A percentile compares a stretch with the other conserved stretches of the same genome.
phyloP scores from a whole-genome alignment of 495 filamentous ascomycete species.

The Tetracladium marchalianum region DNA sequence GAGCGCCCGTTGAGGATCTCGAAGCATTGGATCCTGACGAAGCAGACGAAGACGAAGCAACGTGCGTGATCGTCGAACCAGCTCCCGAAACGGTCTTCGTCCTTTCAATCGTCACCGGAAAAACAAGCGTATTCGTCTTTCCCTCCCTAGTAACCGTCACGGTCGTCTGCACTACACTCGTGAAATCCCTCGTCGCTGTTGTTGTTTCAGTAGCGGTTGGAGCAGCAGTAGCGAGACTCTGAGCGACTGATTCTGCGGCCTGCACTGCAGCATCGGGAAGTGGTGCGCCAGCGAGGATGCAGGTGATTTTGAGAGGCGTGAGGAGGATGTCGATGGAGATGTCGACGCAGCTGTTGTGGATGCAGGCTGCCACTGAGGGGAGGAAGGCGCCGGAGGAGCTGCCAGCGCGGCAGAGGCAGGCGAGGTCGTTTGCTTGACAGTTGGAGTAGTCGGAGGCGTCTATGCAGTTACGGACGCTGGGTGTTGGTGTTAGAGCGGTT shows the following conservation, averaged over 20 bases:
- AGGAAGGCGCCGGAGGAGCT: slow-evolving; percentile 20
- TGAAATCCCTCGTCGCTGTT: not conserved
- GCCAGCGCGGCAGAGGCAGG: slow-evolving; percentile 25
- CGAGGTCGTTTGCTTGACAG: slow-evolving; percentile 21
- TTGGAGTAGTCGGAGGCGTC: slow-evolving; percentile 18
- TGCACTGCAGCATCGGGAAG: slow-evolving; percentile 9
- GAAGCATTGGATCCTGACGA: too few species aligned
- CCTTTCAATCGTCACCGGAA: slow-evolving; percentile 5
- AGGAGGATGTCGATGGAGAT: slow-evolving; percentile 21
- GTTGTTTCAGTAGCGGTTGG: slow-evolving; percentile 7
- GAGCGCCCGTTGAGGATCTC: not conserved
- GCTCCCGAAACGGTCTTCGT: slow-evolving; percentile 6
- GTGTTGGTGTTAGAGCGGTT: too few species aligned
- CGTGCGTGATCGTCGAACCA: slow-evolving; percentile 2
- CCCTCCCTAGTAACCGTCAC: slow-evolving; percentile 1
- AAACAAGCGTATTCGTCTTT: slow-evolving; percentile 1
- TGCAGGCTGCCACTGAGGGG: slow-evolving; percentile 25
- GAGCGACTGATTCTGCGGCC: slow-evolving; percentile 8
- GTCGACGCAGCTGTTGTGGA: slow-evolving; percentile 24
- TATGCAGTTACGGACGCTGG: slow-evolving; percentile 24
- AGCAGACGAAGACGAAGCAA: not conserved
- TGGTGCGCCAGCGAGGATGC: slow-evolving; percentile 18
- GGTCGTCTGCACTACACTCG: not conserved
- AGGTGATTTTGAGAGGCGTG: slow-evolving; percentile 20
- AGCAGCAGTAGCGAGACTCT: slow-evolving; percentile 5